Evolutionary conservation across 2,329 filamentous ascomycete species (phyloP), one percentile per base, ranked within the genome.

Genomic region (Ascochyta koolunga): DNA sequence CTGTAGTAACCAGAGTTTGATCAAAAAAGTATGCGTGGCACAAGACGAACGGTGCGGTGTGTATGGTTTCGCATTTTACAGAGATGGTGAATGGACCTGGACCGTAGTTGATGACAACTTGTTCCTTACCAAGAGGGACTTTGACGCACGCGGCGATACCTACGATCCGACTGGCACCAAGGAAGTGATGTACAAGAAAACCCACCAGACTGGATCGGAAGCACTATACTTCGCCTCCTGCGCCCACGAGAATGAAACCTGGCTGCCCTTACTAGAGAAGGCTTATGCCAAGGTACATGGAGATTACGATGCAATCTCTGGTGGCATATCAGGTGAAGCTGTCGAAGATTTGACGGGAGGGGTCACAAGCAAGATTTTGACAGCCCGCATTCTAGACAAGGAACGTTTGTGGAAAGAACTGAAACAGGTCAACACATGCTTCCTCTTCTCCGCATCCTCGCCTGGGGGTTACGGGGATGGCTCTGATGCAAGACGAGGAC

Each of bases 101-200:
- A 93, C 89, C 40, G 93, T 96, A 44, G 85, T 96, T 47, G 93
- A 96, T 67, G 92, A 96, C 73, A 95, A 96, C 73, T 81, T 96
- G 0, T 96, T 90, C 70, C 83, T 96, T 21, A 87, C 84, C 33
- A 87, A 87, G 0, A 86, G 87, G 1, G 88, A 90, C 69, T 96
- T 91, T 79, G 89, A 95, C 63, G 88, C 71, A 81, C 89, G 39
- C 81, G 88, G 56, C 76, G 91, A 39, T 80, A 89, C 62, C 82
- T 91, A 71, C 84, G 91, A 70, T 85, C 90, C 59, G 15, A 71
- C 61, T 32, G 72, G 68, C 15, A 56, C 39, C 83, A 86, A 59
- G 84, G 90, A 62, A 83, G 86, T 2, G 15, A 70, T 65, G 47
- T 91, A 90, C 62, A 85, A 84, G 33, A 85, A 84, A 63, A 86